These are phyloP conservation scores for Dictyostelium brefeldianum DNA, from an alignment of 78 protist genomes.

Conservation along the genomic window DNA sequence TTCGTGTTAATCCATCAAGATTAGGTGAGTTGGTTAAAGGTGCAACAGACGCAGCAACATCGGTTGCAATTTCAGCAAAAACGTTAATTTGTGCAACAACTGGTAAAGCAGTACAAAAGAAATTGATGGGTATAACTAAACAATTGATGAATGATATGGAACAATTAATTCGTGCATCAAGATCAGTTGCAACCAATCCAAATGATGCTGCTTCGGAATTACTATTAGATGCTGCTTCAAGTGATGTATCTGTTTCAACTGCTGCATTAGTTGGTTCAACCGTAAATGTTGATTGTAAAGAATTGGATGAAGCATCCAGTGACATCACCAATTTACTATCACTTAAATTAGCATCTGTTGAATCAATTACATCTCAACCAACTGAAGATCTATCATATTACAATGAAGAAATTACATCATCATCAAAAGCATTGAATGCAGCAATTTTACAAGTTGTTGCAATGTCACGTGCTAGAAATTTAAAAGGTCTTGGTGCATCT, in stretches of 20 bases:
- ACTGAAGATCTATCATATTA: constrained; percentile 13
- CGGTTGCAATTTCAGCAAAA: constrained; percentile 49
- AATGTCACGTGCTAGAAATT: constrained; percentile 68
- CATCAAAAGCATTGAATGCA: constrained; percentile 71
- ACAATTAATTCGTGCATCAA: constrained; percentile 65
- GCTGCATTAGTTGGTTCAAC: constrained; percentile 82
- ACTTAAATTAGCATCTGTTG: neutral
- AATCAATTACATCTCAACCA: constrained; percentile 4
- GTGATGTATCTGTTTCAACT: constrained; percentile 41
- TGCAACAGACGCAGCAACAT: constrained; percentile 37
- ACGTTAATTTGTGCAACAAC: constrained; percentile 51
- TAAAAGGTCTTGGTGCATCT: constrained; percentile 78
- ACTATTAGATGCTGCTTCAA: constrained; percentile 40
- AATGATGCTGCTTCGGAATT: constrained; percentile 48
- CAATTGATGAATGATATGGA: constrained; percentile 79
- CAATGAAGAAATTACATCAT: constrained; percentile 46
- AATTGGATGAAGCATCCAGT: constrained; percentile 80
- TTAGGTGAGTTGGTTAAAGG: constrained; percentile 57
- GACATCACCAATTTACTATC: constrained; percentile 22
- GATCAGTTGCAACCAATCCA: constrained; percentile 69
- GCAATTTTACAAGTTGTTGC: constrained; percentile 62
- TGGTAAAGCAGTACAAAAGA: constrained; percentile 77
- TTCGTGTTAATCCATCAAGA: constrained; percentile 57
- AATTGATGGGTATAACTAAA: constrained; percentile 59
- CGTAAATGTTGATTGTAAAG: constrained; percentile 76